Evolutionary conservation across 176 grass and related monocot species (phyloP).

Genomic region (Triticum urartu): DNA sequence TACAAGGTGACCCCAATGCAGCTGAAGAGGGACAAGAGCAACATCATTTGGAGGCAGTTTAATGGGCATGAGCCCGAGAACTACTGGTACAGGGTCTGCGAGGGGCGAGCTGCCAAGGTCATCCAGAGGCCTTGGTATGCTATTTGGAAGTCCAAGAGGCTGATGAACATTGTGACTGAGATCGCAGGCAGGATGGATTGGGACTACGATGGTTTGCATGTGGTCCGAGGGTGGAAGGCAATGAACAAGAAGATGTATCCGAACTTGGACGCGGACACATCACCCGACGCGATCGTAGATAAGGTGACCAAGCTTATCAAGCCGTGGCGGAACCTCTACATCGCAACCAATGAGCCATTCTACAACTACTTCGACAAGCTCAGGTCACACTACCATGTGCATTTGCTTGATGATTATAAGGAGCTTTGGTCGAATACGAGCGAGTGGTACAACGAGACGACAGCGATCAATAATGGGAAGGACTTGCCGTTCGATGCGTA

Average conservation of each 20-base stretch:
- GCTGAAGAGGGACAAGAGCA: slow-evolving; percentile 77
- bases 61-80: slow-evolving; percentile 86
- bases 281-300: slow-evolving; percentile 52
- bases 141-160: slow-evolving; percentile 87
- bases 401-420: slow-evolving; percentile 97
- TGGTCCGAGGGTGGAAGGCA: slow-evolving; percentile 83
- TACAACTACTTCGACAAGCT: slow-evolving; percentile 92
- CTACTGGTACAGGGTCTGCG: slow-evolving; percentile 97
- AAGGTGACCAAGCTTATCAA: slow-evolving; percentile 67
- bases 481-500: slow-evolving; percentile 78
- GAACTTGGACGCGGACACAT: slow-evolving; percentile 77
- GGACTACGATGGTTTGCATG: slow-evolving; percentile 87
- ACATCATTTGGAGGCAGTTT: slow-evolving; percentile 88
- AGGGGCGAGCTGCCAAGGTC: slow-evolving; percentile 70
- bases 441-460: slow-evolving; percentile 92
- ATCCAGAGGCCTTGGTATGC: slow-evolving; percentile 84
- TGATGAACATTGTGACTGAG: slow-evolving; percentile 96
- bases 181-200: slow-evolving; percentile 86
- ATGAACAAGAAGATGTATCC: slow-evolving; percentile 75
- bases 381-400: slow-evolving; percentile 79
- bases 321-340: slow-evolving; percentile 70
- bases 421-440: slow-evolving; percentile 76
- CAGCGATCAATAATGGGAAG: slow-evolving; percentile 48
- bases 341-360: slow-evolving; percentile 86
- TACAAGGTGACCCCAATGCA: slow-evolving; percentile 91